phyloP scores from a whole-genome alignment of 306 rosid genomes.

The Mimosa pudica region DNA sequence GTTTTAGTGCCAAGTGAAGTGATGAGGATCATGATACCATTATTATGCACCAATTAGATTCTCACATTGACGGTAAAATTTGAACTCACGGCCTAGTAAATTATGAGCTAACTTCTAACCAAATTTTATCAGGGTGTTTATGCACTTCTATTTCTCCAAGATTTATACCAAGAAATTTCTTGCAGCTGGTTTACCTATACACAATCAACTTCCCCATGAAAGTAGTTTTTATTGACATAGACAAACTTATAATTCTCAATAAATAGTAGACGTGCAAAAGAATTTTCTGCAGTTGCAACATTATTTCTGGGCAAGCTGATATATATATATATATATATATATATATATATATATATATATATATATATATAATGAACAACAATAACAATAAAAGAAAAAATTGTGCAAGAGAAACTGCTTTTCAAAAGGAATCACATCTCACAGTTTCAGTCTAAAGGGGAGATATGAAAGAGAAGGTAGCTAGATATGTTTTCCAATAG shows the following conservation, averaged over 20 bases:
- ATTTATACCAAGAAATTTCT: background rate
- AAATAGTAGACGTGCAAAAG: background rate
- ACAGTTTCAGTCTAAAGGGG: background rate
- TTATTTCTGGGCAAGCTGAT: background rate
- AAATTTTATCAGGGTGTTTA: too few relatives aligned
- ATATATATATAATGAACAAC: background rate
- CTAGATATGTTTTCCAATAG: slow-evolving; percentile 9
- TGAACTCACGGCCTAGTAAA: too few relatives aligned
- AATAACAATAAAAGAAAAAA: background rate
- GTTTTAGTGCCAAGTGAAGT: too few relatives aligned
- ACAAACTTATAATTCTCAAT: background rate
- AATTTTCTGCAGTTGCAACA: background rate
- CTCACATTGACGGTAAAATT: too few relatives aligned
- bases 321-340: too few relatives aligned
- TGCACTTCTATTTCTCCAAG: background rate
- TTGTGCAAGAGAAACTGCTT: background rate
- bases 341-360: too few relatives aligned
- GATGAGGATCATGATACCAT: too few relatives aligned
- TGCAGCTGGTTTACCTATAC: background rate
- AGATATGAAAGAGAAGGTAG: background rate
- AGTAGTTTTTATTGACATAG: background rate
- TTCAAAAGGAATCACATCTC: background rate
- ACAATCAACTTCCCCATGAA: background rate
- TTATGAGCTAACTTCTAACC: too few relatives aligned
- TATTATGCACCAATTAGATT: too few relatives aligned